phyloP scores from a whole-genome alignment of 306 rosid genomes.

The Prosopis cineraria region DNA sequence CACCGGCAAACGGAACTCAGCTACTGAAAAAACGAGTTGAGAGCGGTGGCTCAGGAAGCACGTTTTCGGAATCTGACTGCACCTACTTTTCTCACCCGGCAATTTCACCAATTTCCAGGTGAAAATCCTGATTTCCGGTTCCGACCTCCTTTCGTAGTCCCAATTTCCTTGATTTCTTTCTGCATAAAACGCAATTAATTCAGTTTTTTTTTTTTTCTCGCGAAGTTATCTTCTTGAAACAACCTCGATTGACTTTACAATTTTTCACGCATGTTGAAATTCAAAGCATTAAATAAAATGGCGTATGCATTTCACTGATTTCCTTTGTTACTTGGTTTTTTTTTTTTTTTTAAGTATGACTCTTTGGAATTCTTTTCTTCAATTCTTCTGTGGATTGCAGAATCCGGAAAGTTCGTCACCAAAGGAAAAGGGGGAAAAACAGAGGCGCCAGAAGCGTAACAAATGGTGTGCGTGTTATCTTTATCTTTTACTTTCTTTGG shows the following conservation, averaged over 20 bases:
- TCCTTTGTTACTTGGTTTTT: not conserved
- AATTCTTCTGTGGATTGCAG: slow-evolving; percentile 16
- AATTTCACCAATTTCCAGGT: not conserved
- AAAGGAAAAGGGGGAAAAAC: not conserved
- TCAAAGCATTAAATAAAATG: not conserved
- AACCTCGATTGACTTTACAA: not conserved
- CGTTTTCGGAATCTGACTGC: not conserved
- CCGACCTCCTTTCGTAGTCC: not conserved
- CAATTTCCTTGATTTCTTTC: not conserved
- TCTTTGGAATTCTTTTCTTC: not conserved
- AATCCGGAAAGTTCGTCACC: not conserved
- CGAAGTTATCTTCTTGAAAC: not conserved
- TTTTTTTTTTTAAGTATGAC: not conserved
- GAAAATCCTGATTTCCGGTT: not conserved
- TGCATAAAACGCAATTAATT: not conserved
- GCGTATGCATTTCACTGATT: not conserved
- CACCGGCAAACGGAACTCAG: too few relatives aligned
- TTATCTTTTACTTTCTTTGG: slow-evolving; percentile 1
- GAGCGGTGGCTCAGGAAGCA: not conserved
- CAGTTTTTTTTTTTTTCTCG: not conserved
- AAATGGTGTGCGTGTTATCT: slow-evolving; percentile 32
- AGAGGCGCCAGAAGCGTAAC: not conserved
- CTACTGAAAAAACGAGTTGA: not conserved
- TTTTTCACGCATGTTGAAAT: not conserved
- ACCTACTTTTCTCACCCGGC: not conserved